These are phyloP conservation scores for Wallacemonas collosoma DNA, from an alignment of 208 protist species.

Conservation along the genomic window DNA sequence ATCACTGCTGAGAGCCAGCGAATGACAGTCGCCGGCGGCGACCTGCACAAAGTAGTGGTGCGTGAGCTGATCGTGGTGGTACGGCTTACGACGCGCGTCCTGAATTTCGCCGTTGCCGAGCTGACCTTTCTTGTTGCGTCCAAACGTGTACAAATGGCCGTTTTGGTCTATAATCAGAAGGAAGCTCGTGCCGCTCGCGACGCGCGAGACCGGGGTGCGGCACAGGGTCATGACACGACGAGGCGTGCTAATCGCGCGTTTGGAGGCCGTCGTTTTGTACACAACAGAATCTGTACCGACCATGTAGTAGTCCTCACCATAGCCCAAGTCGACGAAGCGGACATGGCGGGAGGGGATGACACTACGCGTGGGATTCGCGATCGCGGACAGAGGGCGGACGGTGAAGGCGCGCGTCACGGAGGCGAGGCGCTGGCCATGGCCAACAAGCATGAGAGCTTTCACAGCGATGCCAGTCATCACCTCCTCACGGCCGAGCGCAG, in stretches of 20 bases:
- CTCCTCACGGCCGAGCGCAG: constrained; percentile 55
- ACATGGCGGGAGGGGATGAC: constrained; percentile 79
- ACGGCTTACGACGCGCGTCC: constrained; percentile 67
- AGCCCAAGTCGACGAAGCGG: constrained; percentile 79
- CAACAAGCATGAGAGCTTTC: constrained; percentile 73
- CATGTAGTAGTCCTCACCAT: constrained; percentile 89
- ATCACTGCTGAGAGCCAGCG: constrained; percentile 81
- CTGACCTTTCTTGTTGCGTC: constrained; percentile 87
- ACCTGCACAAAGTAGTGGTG: constrained; percentile 88
- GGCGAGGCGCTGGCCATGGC: constrained; percentile 68
- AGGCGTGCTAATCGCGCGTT: constrained; percentile 71
- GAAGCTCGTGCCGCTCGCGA: constrained; percentile 81
- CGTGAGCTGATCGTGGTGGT: constrained; percentile 43
- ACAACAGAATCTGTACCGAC: constrained; percentile 81
- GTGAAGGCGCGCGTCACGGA: constrained; percentile 76
- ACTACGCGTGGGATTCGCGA: constrained; percentile 67
- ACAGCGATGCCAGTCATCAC: constrained; percentile 70
- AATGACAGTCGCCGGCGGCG: constrained; percentile 80
- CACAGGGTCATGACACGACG: constrained; percentile 83
- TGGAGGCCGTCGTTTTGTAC: constrained; percentile 84
- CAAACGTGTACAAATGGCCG: constrained; percentile 79
- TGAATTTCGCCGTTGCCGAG: constrained; percentile 76
- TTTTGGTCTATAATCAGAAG: constrained; percentile 86
- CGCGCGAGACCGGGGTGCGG: constrained; percentile 68
- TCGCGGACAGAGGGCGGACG: constrained; percentile 75